Conservation (phyloP, 257 asterid species). For the Lithospermum erythrorhizon region DNA sequence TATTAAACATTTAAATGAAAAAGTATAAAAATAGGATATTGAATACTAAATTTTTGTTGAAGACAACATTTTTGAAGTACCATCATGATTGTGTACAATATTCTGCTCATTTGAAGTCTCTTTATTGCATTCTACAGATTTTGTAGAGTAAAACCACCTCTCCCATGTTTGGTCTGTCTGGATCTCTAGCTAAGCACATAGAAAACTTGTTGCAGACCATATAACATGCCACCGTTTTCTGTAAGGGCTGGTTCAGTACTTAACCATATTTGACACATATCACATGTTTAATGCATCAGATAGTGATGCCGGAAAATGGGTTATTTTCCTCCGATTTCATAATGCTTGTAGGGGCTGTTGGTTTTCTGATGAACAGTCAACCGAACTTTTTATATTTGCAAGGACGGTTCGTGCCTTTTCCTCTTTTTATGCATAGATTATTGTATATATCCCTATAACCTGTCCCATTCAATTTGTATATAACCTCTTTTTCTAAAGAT, state of each 20-base stretch:
- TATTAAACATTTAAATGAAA: too few relatives aligned
- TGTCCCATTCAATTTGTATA: slow-evolving; percentile 5
- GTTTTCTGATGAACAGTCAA: slow-evolving; percentile 57
- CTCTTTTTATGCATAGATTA: slow-evolving; percentile 2
- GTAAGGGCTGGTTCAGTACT: slow-evolving; percentile 20
- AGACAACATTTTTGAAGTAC: background rate
- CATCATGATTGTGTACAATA: background rate
- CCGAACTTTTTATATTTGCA: slow-evolving; percentile 43
- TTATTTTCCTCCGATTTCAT: slow-evolving; percentile 32
- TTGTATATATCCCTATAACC: background rate
- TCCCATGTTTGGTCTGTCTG: slow-evolving; percentile 46
- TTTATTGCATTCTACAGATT: slow-evolving; percentile 31
- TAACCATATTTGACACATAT: too few relatives aligned
- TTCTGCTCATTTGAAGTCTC: background rate
- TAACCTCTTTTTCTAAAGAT: slow-evolving; percentile 7
- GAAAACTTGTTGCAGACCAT: slow-evolving; percentile 27
- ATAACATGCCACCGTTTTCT: slow-evolving; percentile 20
- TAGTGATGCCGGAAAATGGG: too few relatives aligned
- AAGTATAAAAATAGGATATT: too few relatives aligned
- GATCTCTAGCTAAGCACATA: slow-evolving; percentile 38
- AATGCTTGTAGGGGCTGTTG: slow-evolving; percentile 66
- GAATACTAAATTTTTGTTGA: too few relatives aligned
- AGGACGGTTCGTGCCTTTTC: slow-evolving; percentile 34
- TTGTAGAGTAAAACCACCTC: slow-evolving; percentile 31
- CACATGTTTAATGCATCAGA: too few relatives aligned